A percentile compares a stretch with the other conserved stretches of the same genome.
Evolutionary conservation across 73 alveolate species (phyloP).

Genomic region (Effrenium voratum): DNA sequence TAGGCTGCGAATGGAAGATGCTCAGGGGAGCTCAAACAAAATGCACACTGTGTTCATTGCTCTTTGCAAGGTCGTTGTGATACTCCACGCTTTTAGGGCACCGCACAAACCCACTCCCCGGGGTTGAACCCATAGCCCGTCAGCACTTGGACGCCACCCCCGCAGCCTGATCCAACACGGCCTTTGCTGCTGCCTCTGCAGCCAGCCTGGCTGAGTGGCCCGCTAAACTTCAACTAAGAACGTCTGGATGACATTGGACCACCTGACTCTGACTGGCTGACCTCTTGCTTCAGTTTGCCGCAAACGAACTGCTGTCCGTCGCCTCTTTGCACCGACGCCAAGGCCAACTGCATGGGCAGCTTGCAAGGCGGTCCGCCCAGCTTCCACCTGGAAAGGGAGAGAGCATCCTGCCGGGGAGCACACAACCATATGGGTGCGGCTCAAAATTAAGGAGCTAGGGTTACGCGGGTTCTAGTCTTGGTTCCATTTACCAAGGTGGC

Average conservation of each 20-base stretch:
- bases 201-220: constrained; percentile 36
- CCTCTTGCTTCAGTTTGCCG: neutral
- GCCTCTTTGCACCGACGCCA: constrained; percentile 27
- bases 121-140: no score
- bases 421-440: neutral
- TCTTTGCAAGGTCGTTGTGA: no score
- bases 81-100: no score
- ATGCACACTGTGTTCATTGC: no score
- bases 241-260: no score
- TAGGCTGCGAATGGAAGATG: no score
- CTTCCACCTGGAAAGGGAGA: neutral
- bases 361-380: neutral
- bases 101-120: no score
- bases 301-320: neutral
- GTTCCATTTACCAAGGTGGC: no score
- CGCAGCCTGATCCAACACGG: constrained; percentile 42
- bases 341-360: constrained; percentile 35
- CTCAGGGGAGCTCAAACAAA: no score
- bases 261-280: neutral
- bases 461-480: no score
- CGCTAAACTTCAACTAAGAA: neutral
- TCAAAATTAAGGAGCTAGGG: neutral
- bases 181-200: constrained; percentile 39
- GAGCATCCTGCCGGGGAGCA: no score
- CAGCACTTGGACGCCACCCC: no score